A percentile compares a stretch with the other conserved stretches of the same genome.
These are phyloP conservation scores for Adansonia madagascariensis DNA, from an alignment of 441 rosid genomes.

Conservation along the genomic window DNA sequence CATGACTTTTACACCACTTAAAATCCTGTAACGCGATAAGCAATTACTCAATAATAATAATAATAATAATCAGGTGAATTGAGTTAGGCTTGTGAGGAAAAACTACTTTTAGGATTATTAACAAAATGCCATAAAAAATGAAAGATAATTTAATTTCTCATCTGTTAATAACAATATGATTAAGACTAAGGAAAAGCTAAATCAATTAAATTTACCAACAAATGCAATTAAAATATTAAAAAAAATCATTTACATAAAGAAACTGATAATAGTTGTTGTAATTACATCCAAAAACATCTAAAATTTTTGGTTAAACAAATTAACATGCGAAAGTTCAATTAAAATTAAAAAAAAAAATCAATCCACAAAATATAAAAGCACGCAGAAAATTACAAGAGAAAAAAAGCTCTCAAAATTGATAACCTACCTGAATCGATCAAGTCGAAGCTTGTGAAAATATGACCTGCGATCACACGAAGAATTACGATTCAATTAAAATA, in stretches of 20 bases:
- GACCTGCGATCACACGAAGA: constrained; percentile 6
- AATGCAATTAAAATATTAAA: not conserved
- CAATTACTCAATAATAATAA: too few species aligned
- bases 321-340: not conserved
- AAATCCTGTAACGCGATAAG: not conserved
- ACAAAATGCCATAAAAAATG: not conserved
- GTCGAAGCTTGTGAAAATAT: not conserved
- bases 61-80: too few species aligned
- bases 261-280: not conserved
- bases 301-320: not conserved
- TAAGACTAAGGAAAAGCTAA: not conserved
- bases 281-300: not conserved
- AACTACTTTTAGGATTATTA: not conserved
- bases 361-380: not conserved
- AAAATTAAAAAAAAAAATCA: not conserved
- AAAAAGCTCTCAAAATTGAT: not conserved
- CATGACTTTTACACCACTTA: constrained; percentile 41
- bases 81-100: not conserved
- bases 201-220: not conserved
- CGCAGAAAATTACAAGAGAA: not conserved
- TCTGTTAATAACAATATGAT: not conserved
- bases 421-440: constrained; percentile 21
- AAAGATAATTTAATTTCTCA: not conserved
- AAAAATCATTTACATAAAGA: not conserved
- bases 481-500: constrained; percentile 1